Evolutionary conservation across 306 rosid genomes (phyloP), one percentile per base, ranked within the genome.

Genomic region (Inga laurina): DNA sequence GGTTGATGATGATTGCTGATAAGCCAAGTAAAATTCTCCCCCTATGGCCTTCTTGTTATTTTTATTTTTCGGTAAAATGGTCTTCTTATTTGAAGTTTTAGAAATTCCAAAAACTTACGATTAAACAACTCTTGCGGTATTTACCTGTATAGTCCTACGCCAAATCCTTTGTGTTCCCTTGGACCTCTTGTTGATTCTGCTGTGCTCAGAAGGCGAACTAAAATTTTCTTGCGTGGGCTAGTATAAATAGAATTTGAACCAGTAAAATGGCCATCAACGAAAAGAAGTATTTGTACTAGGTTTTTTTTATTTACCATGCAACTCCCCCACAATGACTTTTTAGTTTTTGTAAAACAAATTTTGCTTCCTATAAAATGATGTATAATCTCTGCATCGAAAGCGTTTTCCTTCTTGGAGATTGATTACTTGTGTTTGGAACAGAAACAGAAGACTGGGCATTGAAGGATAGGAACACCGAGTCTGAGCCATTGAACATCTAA

Each of bases 401-500:
- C 4, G 12, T 45, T 45, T 24, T 22, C 39, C 21, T 45, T 39
- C 57, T 86, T 73, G 76, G 78, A 74, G 75, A 75, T 82, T 72
- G 43, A 78, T 72, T 65, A 16, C 67, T 70, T 87, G 82, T 75
- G 73, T 90, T 74, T 87, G 82, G 81, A 83, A 78, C 97, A 97
- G 99, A 92, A 88, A 61, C 86, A 41, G 94, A 66, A 89, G 92
- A 90, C 59, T 85, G 98, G 98, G 75, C 82, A 70, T n/a, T 79
- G 91, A 91, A 90, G 89, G 98, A 92, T 76, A 91, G 92, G 88
- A 93, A 92, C 70, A 74, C 84, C 0, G 97, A 97, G 84, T 82
- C 94, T 37, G 98, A 93, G 83, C 98, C 98, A n/a, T 82, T 95
- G 76, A 92, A 84, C 89, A 79, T 94, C 68, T 93, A 90, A 88